These are phyloP conservation scores for Colletotrichum lindemuthianum DNA, from an alignment of 2,329 filamentous ascomycete genomes.

Conservation along the genomic window DNA sequence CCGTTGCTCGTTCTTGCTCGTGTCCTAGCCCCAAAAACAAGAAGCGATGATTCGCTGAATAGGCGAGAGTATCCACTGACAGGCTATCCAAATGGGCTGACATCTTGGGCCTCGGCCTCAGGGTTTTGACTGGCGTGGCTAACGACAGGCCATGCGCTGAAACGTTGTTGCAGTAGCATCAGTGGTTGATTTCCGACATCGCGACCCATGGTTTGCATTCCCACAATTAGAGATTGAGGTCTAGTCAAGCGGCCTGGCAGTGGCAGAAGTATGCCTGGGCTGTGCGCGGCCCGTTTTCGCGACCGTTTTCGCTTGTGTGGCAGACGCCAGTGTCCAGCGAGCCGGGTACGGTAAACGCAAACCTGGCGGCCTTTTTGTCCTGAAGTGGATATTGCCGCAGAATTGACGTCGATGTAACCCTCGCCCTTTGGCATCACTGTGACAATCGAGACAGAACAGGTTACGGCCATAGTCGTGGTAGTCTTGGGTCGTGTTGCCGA, in stretches of 20 bases:
- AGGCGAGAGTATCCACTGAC: constrained; percentile 3
- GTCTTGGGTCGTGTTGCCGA: too few species aligned
- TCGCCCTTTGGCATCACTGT: not conserved
- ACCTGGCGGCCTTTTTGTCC: not conserved
- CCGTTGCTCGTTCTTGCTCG: too few species aligned
- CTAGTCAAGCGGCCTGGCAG: constrained; percentile 19
- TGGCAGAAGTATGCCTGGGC: constrained; percentile 11
- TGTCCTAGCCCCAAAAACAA: not conserved
- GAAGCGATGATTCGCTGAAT: not conserved
- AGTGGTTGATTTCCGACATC: constrained; percentile 10
- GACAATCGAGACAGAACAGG: not conserved
- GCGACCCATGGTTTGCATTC: not conserved
- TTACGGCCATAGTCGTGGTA: not conserved
- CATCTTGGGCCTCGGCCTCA: not conserved
- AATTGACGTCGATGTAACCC: not conserved
- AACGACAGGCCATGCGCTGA: not conserved
- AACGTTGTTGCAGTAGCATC: not conserved
- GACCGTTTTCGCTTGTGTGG: constrained; percentile 12
- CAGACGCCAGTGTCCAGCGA: constrained; percentile 12
- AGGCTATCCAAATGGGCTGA: not conserved
- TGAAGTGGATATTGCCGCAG: constrained; percentile 1
- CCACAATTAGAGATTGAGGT: not conserved
- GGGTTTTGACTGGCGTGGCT: constrained; percentile 1
- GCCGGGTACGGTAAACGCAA: not conserved
- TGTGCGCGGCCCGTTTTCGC: constrained; percentile 28